Percentiles rank a stretch among this genome's conserved stretches.
Evolutionary conservation across 805 yeast genomes (phyloP).

Genomic region (Soucietia sequanensis): DNA sequence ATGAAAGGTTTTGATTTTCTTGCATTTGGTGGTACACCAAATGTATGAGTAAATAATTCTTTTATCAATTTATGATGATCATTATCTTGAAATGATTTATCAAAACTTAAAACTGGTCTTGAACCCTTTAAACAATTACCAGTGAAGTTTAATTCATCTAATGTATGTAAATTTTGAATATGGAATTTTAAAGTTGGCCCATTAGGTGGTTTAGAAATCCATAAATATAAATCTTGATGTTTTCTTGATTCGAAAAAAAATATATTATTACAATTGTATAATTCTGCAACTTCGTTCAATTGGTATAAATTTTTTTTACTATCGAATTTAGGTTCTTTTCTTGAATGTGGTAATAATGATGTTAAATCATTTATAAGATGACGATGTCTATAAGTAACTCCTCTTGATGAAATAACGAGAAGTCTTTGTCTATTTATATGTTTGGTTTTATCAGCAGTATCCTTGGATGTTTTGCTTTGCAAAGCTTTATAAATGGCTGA

Average conservation of each 20-base stretch:
- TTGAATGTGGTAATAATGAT: conserved; percentile 83
- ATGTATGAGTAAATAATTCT: conserved; percentile 51
- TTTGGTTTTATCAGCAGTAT: conserved; percentile 45
- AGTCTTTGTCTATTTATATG: conserved; percentile 87
- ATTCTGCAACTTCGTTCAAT: conserved; percentile 92
- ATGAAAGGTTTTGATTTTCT: conserved; percentile 91
- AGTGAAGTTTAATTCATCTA: conserved; percentile 93
- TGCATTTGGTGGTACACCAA: conserved; percentile 95
- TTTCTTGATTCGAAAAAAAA: conserved; percentile 94
- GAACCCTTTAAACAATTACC: conserved; percentile 96
- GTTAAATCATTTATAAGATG: conserved; percentile 83
- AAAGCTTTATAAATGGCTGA: conserved; percentile 47
- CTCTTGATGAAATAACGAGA: conserved; percentile 87
- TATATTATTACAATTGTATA: conserved; percentile 95
- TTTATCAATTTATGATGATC: conserved; percentile 72
- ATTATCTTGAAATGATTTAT: conserved; percentile 64
- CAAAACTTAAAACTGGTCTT: conserved; percentile 90
- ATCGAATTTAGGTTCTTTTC: conserved; percentile 95
- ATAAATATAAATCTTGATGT: conserved; percentile 90
- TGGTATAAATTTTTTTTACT: conserved; percentile 85
- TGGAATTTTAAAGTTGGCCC: conserved; percentile 96
- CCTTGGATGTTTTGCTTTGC: conserved; percentile 46
- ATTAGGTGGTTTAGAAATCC: conserved; percentile 96
- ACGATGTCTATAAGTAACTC: conserved; percentile 93
- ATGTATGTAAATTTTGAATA: conserved; percentile 91